Conservation (phyloP, 768 basidiomycete genomes). For the Calocera viscosa region DNA sequence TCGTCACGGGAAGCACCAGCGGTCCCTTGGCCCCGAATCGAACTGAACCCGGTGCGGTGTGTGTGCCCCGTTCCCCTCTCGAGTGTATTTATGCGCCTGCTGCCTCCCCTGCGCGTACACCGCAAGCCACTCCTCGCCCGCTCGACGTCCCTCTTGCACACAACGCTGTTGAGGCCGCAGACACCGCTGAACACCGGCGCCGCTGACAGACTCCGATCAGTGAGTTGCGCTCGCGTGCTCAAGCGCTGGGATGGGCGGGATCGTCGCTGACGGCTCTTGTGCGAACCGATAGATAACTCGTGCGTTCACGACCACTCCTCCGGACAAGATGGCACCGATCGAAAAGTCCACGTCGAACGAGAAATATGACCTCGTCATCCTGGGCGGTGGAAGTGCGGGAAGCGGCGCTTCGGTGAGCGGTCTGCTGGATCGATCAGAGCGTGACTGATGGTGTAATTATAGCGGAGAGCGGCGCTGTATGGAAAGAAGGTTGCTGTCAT, state of each 20-base stretch:
- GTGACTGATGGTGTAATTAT: not conserved
- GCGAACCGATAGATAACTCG: slow-evolving; percentile 35
- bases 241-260: not conserved
- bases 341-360: slow-evolving; percentile 31
- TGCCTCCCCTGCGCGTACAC: not conserved
- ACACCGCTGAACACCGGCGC: not conserved
- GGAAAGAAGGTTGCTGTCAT: slow-evolving; percentile 89
- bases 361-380: slow-evolving; percentile 72
- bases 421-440: not conserved
- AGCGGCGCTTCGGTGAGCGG: slow-evolving; percentile 66
- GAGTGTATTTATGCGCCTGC: slow-evolving; percentile 7
- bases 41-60: not conserved
- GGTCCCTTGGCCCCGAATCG: too few relatives aligned
- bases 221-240: slow-evolving; percentile 3
- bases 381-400: slow-evolving; percentile 91
- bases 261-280: not conserved
- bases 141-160: not conserved
- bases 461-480: slow-evolving; percentile 85
- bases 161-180: too few relatives aligned
- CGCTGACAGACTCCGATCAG: not conserved
- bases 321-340: slow-evolving; percentile 57
- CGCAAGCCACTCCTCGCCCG: not conserved
- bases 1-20: too few relatives aligned
- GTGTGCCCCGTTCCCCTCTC: not conserved
- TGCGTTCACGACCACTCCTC: slow-evolving; percentile 31